phyloP scores from a whole-genome alignment of 352 stramenopile species.

The Halophytophthora batemanensis region DNA sequence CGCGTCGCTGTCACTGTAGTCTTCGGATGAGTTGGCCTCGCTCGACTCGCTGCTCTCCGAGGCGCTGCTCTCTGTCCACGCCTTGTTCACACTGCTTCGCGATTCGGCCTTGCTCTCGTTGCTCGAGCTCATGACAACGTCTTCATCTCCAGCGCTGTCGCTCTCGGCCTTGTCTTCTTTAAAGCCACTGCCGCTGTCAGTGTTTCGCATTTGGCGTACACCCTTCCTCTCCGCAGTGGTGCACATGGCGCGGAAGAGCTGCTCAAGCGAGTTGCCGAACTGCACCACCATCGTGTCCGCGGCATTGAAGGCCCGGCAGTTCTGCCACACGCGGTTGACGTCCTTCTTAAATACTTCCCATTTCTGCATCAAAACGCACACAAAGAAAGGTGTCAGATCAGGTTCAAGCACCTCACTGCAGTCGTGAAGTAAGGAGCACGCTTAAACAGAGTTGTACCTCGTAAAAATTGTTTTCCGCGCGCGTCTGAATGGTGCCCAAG shows the following conservation, averaged over 20 bases:
- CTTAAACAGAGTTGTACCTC: constrained; percentile 30
- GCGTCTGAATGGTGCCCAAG: constrained; percentile 75
- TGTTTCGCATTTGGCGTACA: constrained; percentile 35
- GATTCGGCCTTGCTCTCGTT: constrained; percentile 48
- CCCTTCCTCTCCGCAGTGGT: constrained; percentile 57
- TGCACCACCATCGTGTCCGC: constrained; percentile 72
- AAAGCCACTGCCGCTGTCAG: constrained; percentile 16
- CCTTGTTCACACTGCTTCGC: constrained; percentile 50
- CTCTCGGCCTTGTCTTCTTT: constrained; percentile 10
- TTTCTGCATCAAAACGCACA: constrained; percentile 35
- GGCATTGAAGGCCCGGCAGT: constrained; percentile 82
- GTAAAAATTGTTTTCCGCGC: constrained; percentile 60
- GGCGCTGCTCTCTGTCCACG: constrained; percentile 58
- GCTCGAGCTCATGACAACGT: constrained; percentile 28
- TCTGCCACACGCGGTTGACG: constrained; percentile 77
- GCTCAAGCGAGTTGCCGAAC: constrained; percentile 67
- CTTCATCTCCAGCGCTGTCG: constrained; percentile 30
- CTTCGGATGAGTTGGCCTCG: constrained; percentile 38
- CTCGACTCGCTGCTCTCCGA: constrained; percentile 64
- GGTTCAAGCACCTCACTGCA: not conserved
- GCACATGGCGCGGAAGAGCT: constrained; percentile 63
- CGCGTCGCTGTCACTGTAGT: constrained; percentile 39
- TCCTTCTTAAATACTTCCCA: constrained; percentile 81
- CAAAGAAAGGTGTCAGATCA: constrained; percentile 11
- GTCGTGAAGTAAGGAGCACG: not conserved